Conservation (phyloP, 768 basidiomycete species). For the Pisolithus orientalis region DNA sequence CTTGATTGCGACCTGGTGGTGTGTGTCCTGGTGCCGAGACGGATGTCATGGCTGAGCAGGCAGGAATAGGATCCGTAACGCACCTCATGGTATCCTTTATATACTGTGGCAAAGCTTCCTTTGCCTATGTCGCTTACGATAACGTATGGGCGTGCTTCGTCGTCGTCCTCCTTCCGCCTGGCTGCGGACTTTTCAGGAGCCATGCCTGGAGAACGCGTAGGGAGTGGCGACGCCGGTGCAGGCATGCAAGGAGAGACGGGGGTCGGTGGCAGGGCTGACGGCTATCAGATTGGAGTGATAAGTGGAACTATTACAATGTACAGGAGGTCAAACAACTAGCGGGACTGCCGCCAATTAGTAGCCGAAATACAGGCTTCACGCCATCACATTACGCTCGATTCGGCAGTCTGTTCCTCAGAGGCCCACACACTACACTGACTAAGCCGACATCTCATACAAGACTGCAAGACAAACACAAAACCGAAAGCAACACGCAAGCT, state of each 20-base stretch:
- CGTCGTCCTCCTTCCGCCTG: conserved; percentile 44
- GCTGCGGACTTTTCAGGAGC: conserved; percentile 20
- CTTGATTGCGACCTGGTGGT: conserved; percentile 86
- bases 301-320: conserved; percentile 11
- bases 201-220: conserved; percentile 19
- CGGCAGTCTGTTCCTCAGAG: conserved; percentile 21
- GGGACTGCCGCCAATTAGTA: conserved; percentile 13
- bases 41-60: neutral
- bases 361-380: no score
- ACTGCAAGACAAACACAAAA: neutral
- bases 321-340: neutral
- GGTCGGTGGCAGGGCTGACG: conserved; percentile 5
- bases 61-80: conserved; percentile 14
- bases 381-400: conserved; percentile 7
- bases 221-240: conserved; percentile 10
- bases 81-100: conserved; percentile 88
- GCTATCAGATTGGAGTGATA: conserved; percentile 2
- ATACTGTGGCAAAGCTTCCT: conserved; percentile 95
- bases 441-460: conserved; percentile 5
- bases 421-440: conserved; percentile 14
- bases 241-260: conserved; percentile 12
- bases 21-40: conserved; percentile 51
- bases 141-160: conserved; percentile 72
- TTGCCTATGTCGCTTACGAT: conserved; percentile 74
- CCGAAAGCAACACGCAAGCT: neutral